phyloP scores from a whole-genome alignment of 345 rosid species.

The Citrus cavaleriei region DNA sequence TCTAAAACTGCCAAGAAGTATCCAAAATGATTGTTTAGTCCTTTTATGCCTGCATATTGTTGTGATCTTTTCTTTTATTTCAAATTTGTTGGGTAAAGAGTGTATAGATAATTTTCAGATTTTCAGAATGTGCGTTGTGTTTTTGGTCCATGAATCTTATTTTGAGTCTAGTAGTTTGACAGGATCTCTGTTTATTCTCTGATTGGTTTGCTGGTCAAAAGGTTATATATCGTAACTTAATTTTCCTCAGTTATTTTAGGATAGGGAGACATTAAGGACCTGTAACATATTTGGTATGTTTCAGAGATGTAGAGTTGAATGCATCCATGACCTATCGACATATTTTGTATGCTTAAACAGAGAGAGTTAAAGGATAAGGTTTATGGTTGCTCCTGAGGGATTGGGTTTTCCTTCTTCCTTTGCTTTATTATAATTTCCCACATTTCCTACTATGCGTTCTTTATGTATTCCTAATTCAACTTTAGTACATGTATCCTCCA shows the following conservation, averaged over 20 bases:
- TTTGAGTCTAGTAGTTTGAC: background rate
- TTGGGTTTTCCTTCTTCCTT: background rate
- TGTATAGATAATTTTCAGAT: background rate
- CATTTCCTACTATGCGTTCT: background rate
- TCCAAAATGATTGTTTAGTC: no score
- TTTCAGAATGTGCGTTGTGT: no score
- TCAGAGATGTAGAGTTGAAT: background rate
- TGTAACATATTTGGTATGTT: background rate
- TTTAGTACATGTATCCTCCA: background rate
- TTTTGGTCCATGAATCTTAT: background rate
- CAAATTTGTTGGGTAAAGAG: background rate
- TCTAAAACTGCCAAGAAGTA: no score
- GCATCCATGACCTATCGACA: background rate
- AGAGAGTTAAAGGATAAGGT: background rate
- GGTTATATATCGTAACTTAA: background rate
- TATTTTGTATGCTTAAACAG: background rate
- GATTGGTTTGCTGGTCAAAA: background rate
- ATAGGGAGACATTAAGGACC: background rate
- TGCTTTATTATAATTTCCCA: background rate
- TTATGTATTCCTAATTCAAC: background rate
- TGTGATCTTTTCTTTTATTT: background rate
- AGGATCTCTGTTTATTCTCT: background rate
- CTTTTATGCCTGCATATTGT: background rate
- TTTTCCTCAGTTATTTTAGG: background rate
- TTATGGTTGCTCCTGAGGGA: background rate